Percentiles rank a stretch among this genome's conserved stretches.
These are phyloP conservation scores for Scleroderma citrinum DNA, from an alignment of 768 basidiomycete genomes.

Conservation along the genomic window DNA sequence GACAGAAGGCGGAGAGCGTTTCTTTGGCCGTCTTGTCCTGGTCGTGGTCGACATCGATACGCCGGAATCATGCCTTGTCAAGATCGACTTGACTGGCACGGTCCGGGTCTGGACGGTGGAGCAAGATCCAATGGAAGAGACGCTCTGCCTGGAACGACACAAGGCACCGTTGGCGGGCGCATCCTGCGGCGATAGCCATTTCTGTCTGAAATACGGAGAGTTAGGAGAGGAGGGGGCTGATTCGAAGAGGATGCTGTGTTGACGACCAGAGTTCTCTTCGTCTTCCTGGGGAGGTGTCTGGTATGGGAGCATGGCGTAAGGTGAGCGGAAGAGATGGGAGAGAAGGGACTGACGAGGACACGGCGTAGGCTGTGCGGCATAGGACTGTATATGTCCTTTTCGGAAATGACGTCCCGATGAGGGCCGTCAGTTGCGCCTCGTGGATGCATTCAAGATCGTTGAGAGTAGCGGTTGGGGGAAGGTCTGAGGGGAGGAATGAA, in stretches of 20 bases:
- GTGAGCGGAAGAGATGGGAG: slow-evolving; percentile 2
- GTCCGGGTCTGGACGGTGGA: slow-evolving; percentile 24
- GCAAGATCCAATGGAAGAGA: slow-evolving; percentile 34
- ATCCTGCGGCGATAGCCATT: slow-evolving; percentile 15
- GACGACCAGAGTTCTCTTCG: slow-evolving; percentile 10
- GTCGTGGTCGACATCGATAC: slow-evolving; percentile 37
- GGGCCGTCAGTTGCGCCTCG: slow-evolving; percentile 15
- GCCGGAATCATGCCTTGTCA: slow-evolving; percentile 46
- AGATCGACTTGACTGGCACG: slow-evolving; percentile 46
- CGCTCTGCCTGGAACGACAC: slow-evolving; percentile 29
- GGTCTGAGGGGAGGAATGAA: no score
- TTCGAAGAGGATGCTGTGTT: slow-evolving; percentile 26
- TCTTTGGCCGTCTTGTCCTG: slow-evolving; percentile 22
- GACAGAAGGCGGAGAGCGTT: slow-evolving; percentile 43
- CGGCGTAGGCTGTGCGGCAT: slow-evolving; percentile 27
- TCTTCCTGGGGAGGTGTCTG: slow-evolving; percentile 20
- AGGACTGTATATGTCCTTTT: slow-evolving; percentile 21
- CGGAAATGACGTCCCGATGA: slow-evolving; percentile 24
- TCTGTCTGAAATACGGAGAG: slow-evolving; percentile 15
- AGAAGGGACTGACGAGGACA: slow-evolving; percentile 20
- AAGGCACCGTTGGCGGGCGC: slow-evolving; percentile 9
- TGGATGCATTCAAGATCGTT: slow-evolving; percentile 21
- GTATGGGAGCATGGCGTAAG: background rate
- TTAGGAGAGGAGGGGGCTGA: slow-evolving; percentile 7
- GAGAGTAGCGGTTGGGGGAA: slow-evolving; percentile 18